Evolutionary conservation across 768 basidiomycete species (phyloP), one percentile per base, ranked within the genome.

Genomic region (Pleurotus djamor): DNA sequence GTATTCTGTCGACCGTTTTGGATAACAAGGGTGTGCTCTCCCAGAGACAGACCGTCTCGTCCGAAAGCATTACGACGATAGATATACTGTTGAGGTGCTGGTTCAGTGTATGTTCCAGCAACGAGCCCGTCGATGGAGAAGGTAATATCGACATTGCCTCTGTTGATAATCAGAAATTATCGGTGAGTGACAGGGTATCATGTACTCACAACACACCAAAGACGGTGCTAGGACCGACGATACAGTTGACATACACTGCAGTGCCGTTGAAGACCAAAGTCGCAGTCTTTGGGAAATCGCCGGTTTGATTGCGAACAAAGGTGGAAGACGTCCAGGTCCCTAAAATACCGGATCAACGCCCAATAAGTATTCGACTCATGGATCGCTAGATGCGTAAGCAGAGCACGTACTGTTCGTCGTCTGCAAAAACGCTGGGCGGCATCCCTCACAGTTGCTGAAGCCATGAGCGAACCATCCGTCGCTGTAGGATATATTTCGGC

Each of bases 181-280:
- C 35, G 3, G 34, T 52, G 33, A 9, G 34, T 17, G 17, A 21
- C 41, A 17, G 5, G 28, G 38, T 41, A 13, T 28, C 21, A 28
- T 28, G 21, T 28, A 28, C 21, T 28, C 21, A 56, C 54, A 43
- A 16, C 10, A 56, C 54, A 28, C 54, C 54, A 2, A 41, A n/a
- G 37, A 56, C 38, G 41, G 54, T 56, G 28, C 54, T 56, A 32
- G 54, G 54, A 2, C 38, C 37, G n/a, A 43, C n/a, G 16, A 56
- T 56, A 21, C 54, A 56, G 9, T 56, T 56, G 16, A 56, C 54
- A 56, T 56, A 56, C 17, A 56, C 54, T 17, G 54, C 54, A 5
- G 54, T 56, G 13, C 54, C 54, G 41, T 56, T 56, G 33, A 56
- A 56, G 12, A 37, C 17, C 16, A 56, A 34, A 4, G 41, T 56